A percentile compares a stretch with the other conserved stretches of the same genome.
phyloP scores from a whole-genome alignment of 1,139 yeast genomes.

The Groenewaldozyma auringiensis region DNA sequence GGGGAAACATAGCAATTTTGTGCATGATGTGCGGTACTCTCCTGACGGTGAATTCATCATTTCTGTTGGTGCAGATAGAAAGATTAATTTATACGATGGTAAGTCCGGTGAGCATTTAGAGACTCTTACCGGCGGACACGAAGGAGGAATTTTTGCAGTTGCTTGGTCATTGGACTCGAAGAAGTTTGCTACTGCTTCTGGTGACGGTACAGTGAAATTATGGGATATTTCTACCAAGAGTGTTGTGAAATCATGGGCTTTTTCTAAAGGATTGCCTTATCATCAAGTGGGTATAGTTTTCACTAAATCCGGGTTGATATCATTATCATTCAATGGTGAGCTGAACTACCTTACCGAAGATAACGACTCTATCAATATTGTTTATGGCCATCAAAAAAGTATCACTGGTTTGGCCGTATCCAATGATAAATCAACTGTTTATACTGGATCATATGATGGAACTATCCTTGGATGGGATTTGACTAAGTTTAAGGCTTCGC shows the following conservation, averaged over 20 bases:
- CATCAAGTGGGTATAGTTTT: conserved; percentile 81
- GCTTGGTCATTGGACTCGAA: conserved; percentile 56
- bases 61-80: conserved; percentile 84
- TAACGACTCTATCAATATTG: conserved; percentile 27
- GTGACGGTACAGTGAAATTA: conserved; percentile 65
- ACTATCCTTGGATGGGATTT: conserved; percentile 52
- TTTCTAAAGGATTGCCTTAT: conserved; percentile 36
- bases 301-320: conserved; percentile 50
- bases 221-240: conserved; percentile 43
- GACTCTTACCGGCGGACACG: conserved; percentile 42
- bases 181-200: conserved; percentile 70
- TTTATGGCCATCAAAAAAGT: conserved; percentile 76
- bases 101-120: conserved; percentile 67
- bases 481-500: conserved; percentile 26
- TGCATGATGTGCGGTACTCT: conserved; percentile 74
- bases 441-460: conserved; percentile 85
- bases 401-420: conserved; percentile 50
- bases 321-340: conserved; percentile 67
- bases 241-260: conserved; percentile 24
- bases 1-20: conserved; percentile 68
- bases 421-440: conserved; percentile 29
- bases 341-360: conserved; percentile 49
- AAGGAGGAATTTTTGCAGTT: conserved; percentile 74
- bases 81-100: conserved; percentile 75
- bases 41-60: conserved; percentile 61